Conservation (phyloP, 2,329 filamentous ascomycete species). For the Sclerotinia subarctica region DNA sequence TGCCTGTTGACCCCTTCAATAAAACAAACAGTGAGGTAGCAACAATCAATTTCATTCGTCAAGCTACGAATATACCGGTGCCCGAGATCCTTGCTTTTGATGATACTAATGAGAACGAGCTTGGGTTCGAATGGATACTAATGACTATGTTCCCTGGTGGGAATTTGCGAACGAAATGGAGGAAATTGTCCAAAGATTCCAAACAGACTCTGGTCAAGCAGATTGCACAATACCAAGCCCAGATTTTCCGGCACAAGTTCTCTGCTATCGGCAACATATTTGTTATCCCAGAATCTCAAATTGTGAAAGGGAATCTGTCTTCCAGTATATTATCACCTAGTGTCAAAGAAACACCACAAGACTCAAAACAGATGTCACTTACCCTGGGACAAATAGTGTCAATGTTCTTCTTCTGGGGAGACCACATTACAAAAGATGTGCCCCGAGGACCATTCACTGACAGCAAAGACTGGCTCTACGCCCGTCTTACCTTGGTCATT, state of each 20-base stretch:
- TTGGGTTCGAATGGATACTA: conserved; percentile 45
- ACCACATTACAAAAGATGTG: conserved; percentile 11
- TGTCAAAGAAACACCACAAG: neutral
- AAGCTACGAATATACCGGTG: conserved; percentile 39
- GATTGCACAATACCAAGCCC: conserved; percentile 37
- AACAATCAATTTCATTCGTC: conserved; percentile 39
- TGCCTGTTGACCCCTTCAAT: conserved; percentile 41
- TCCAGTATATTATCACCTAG: neutral
- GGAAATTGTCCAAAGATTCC: conserved; percentile 36
- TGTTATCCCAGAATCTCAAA: neutral
- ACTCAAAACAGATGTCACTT: neutral
- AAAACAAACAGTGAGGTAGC: conserved; percentile 43
- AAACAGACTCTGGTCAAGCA: conserved; percentile 39
- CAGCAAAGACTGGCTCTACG: conserved; percentile 15
- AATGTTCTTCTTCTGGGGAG: conserved; percentile 2
- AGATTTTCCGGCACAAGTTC: conserved; percentile 31
- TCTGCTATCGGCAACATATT: neutral
- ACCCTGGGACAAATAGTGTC: neutral
- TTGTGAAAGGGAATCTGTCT: neutral
- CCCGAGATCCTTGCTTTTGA: conserved; percentile 40
- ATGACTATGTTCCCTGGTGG: conserved; percentile 36
- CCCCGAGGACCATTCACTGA: conserved; percentile 17
- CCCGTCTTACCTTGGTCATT: conserved; percentile 1
- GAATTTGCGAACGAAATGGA: conserved; percentile 35
- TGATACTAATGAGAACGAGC: conserved; percentile 37